Evolutionary conservation across 192 early-diverging fungal genomes (phyloP).

Genomic region (Umbelopsis sp.): DNA sequence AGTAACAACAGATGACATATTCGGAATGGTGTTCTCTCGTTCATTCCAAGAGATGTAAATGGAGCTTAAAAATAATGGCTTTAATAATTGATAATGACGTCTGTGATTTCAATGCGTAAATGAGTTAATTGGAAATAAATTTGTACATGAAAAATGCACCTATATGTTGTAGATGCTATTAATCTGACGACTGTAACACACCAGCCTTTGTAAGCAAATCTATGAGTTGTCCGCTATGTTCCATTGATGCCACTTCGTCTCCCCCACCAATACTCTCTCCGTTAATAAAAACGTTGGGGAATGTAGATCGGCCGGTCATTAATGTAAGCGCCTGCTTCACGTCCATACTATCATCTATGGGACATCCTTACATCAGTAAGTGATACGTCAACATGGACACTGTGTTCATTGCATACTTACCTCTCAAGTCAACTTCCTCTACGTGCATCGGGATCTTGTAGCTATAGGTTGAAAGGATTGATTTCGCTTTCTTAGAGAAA

Average conservation of each 20-base stretch:
- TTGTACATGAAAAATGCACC: conserved; percentile 1
- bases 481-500: conserved; percentile 22
- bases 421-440: conserved; percentile 22
- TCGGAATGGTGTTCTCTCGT: neutral
- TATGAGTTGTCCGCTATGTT: conserved; percentile 40
- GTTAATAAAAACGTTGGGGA: conserved; percentile 69
- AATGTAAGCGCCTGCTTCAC: conserved; percentile 55
- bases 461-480: neutral
- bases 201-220: conserved; percentile 41
- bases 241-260: conserved; percentile 49
- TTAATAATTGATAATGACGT: neutral
- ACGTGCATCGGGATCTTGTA: conserved; percentile 11
- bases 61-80: neutral
- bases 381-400: neutral
- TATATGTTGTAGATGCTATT: neutral
- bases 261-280: conserved; percentile 63
- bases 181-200: neutral
- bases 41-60: too few species aligned
- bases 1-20: neutral
- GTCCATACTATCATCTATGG: conserved; percentile 40
- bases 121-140: neutral
- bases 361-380: neutral
- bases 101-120: neutral
- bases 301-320: conserved; percentile 56
- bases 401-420: neutral